Evolutionary conservation across 2,329 filamentous ascomycete species (phyloP).

Genomic region (Botryotinia calthae): DNA sequence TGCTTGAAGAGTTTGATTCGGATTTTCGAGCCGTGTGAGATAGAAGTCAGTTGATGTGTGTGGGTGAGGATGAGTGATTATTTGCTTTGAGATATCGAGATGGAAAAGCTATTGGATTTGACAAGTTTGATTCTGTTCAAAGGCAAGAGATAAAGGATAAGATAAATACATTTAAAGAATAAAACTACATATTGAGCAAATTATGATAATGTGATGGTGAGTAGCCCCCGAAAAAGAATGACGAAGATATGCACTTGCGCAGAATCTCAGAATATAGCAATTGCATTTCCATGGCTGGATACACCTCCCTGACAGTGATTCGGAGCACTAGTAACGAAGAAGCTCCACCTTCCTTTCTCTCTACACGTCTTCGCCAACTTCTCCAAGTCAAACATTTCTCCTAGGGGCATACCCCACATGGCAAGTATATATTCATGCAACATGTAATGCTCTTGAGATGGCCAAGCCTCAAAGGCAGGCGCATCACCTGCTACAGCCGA

Average conservation of each 20-base stretch:
- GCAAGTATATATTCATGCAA: conserved; percentile 39
- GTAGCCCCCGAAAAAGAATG: neutral
- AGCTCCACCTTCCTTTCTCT: conserved; percentile 37
- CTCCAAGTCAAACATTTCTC: conserved; percentile 39
- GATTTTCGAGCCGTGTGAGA: no score
- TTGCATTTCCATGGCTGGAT: conserved; percentile 49
- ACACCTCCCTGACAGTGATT: conserved; percentile 49
- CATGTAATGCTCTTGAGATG: conserved; percentile 31
- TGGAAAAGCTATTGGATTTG: neutral
- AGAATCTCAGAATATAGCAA: conserved; percentile 42
- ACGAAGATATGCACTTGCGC: no score
- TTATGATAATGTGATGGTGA: neutral
- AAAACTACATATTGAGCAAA: neutral
- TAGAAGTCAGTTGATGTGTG: no score
- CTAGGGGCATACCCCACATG: conserved; percentile 39
- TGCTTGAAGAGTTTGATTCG: no score
- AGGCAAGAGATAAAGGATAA: neutral
- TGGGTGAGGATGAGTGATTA: no score
- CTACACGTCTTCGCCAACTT: conserved; percentile 35
- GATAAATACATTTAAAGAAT: neutral
- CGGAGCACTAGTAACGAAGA: conserved; percentile 38
- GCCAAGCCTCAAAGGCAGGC: conserved; percentile 43
- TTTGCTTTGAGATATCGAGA: neutral
- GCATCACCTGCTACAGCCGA: conserved; percentile 46
- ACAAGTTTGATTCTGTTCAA: neutral